Evolutionary conservation across 306 rosid genomes (phyloP), one percentile per base, ranked within the genome.

Genomic region (Trifolium subterraneum): DNA sequence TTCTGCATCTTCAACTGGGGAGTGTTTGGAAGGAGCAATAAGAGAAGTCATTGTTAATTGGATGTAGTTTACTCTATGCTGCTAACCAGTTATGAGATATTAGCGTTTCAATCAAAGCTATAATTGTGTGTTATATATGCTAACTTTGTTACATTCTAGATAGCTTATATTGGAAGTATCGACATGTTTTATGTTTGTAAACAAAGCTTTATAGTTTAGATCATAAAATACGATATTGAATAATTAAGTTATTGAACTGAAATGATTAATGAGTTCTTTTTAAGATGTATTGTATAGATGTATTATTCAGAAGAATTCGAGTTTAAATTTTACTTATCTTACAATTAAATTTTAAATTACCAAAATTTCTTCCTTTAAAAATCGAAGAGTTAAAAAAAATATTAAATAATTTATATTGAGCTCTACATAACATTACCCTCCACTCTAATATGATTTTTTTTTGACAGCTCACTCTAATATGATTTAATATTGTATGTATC

Each of bases 1-100:
- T 77, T 92, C 89, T 10, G 97, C 96, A 77, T 88, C 97, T 60
- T 81, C 91, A 18, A 13, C 6, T 2, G 92, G 85, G 27, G 89
- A 81, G 70, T 79, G 70, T 29, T 78, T 61, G 54, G 60, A 61
- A 23, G 81, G 79, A 76, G 79, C 84, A 80, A 71, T 48, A 14
- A 89, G 64, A 2, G 96, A 83, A 36, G 91, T 89, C 97, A 91
- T 87, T 25, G 50, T 22, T 72, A 22, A 48, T 64, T 15, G 10
- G 31, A 20, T 19, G 3, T 77, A n/a, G 25, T 48, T 15, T 48
- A 55, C 33, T 64, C 41, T 39, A 45, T 52, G 38, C 15, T 52
- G 50, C 54, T 47, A 13, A 18, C 39, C 22, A 27, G 8, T 60
- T 56, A 56, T 20, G 20, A 38, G 7, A 8, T 18, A 38, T 60